Evolutionary conservation across 2,329 filamentous ascomycete species (phyloP).

Genomic region (Paracoccidioides brasiliensis): DNA sequence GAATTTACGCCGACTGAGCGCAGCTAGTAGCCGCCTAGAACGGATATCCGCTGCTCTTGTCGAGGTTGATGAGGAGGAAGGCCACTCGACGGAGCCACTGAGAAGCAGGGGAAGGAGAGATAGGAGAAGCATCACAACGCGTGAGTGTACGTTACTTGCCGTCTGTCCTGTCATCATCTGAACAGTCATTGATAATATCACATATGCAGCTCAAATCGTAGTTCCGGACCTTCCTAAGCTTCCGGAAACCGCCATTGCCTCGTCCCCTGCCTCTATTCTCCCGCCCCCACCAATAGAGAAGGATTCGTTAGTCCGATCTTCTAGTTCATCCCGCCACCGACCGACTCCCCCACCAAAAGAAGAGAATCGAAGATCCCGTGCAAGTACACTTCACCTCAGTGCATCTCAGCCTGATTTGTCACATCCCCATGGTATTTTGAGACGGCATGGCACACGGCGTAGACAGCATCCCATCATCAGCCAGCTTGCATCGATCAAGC

Average conservation of each 20-base stretch:
- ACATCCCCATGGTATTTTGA: slow-evolving; percentile 42
- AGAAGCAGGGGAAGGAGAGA: slow-evolving; percentile 64
- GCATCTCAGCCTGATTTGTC: slow-evolving; percentile 53
- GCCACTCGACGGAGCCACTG: slow-evolving; percentile 43
- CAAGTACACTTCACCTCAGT: slow-evolving; percentile 77
- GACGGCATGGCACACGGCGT: slow-evolving; percentile 41
- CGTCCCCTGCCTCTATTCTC: slow-evolving; percentile 20
- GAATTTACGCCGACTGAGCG: slow-evolving; percentile 68
- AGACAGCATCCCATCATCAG: slow-evolving; percentile 52
- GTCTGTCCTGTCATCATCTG: background rate
- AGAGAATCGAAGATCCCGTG: slow-evolving; percentile 63
- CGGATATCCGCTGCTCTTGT: slow-evolving; percentile 63
- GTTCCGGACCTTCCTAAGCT: slow-evolving; percentile 65
- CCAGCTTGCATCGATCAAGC: slow-evolving; percentile 54
- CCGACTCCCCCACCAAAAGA: slow-evolving; percentile 82
- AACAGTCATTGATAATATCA: background rate
- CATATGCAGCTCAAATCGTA: slow-evolving; percentile 42
- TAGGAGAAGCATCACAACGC: slow-evolving; percentile 52
- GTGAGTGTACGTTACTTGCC: slow-evolving; percentile 18
- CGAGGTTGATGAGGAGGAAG: slow-evolving; percentile 73
- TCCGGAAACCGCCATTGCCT: slow-evolving; percentile 46
- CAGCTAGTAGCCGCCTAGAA: slow-evolving; percentile 76
- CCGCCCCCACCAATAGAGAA: slow-evolving; percentile 63
- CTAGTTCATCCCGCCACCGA: slow-evolving; percentile 63
- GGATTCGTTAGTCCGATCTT: slow-evolving; percentile 54